A percentile compares a stretch with the other conserved stretches of the same genome.
Evolutionary conservation across 148 eudicot species (phyloP).

Genomic region (Vaccinium darrowii): DNA sequence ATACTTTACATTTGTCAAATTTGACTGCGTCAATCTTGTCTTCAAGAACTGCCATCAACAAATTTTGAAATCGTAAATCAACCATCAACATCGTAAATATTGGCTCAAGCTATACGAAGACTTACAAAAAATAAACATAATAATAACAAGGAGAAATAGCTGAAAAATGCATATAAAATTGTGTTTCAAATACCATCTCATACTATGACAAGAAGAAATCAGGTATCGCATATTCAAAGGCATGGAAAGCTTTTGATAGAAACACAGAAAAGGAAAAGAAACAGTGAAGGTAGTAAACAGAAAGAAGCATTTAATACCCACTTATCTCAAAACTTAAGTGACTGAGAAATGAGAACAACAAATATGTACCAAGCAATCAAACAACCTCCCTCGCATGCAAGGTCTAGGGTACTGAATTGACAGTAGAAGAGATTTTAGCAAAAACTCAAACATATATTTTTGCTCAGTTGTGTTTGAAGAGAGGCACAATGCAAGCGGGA

Average conservation of each 20-base stretch:
- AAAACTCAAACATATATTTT: background rate
- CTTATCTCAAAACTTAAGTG: background rate
- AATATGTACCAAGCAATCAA: background rate
- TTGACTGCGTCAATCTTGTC: conserved; percentile 27
- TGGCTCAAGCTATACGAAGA: background rate
- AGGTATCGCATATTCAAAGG: background rate
- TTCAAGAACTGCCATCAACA: conserved; percentile 26
- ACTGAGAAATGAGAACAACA: background rate
- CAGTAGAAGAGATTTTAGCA: background rate
- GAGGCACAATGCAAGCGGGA: background rate
- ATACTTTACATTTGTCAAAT: conserved; percentile 25
- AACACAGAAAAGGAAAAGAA: background rate
- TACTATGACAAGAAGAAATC: background rate
- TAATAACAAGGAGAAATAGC: background rate
- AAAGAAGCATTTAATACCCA: background rate
- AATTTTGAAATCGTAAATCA: background rate
- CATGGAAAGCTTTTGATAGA: background rate
- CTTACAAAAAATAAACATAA: too few species aligned
- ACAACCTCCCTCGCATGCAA: background rate
- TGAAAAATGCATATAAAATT: background rate
- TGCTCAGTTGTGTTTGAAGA: background rate
- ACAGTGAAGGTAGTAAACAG: background rate
- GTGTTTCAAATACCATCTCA: background rate
- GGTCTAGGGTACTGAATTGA: background rate
- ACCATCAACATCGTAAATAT: background rate